Percentiles rank a stretch among this genome's conserved stretches.
phyloP scores from a whole-genome alignment of 257 asterid species.

The Solanum clarkiae region DNA sequence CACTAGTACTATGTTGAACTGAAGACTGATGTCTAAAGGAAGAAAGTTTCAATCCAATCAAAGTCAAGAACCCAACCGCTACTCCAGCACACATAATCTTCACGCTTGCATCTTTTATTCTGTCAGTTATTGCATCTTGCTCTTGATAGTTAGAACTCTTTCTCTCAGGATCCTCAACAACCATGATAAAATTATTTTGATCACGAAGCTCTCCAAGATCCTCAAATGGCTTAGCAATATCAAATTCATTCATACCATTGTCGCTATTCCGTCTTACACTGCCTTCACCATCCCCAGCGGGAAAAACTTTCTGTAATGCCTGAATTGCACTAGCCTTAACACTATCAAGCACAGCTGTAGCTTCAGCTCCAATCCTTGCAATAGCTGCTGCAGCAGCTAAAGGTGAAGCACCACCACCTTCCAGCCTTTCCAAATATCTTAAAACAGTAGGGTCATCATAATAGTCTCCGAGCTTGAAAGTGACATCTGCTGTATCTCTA shows the following conservation, averaged over 20 bases:
- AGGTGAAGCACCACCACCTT: slow-evolving; percentile 84
- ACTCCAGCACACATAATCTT: slow-evolving; percentile 89
- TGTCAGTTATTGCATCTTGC: slow-evolving; percentile 50
- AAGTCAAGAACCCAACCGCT: slow-evolving; percentile 66
- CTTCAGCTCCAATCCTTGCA: slow-evolving; percentile 88
- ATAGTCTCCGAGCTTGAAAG: slow-evolving; percentile 84
- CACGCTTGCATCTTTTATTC: slow-evolving; percentile 52
- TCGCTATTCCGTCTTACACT: slow-evolving; percentile 20
- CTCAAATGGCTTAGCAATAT: neutral
- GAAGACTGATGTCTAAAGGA: slow-evolving; percentile 36
- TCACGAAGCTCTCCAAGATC: slow-evolving; percentile 16
- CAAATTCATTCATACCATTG: neutral
- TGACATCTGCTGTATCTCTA: slow-evolving; percentile 65
- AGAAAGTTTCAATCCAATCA: slow-evolving; percentile 55
- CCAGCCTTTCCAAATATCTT: slow-evolving; percentile 81
- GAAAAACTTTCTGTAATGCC: slow-evolving; percentile 82
- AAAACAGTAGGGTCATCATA: slow-evolving; percentile 92
- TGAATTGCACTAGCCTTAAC: slow-evolving; percentile 80
- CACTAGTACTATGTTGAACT: slow-evolving; percentile 25
- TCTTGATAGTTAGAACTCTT: slow-evolving; percentile 26
- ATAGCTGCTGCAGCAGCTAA: slow-evolving; percentile 98
- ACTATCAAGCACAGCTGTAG: slow-evolving; percentile 89
- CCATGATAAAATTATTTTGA: slow-evolving; percentile 20
- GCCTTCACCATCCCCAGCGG: slow-evolving; percentile 41
- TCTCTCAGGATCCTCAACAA: slow-evolving; percentile 13